Base-by-base conservation (phyloP, 257 asterid genomes). In the Vinca minor region DNA sequence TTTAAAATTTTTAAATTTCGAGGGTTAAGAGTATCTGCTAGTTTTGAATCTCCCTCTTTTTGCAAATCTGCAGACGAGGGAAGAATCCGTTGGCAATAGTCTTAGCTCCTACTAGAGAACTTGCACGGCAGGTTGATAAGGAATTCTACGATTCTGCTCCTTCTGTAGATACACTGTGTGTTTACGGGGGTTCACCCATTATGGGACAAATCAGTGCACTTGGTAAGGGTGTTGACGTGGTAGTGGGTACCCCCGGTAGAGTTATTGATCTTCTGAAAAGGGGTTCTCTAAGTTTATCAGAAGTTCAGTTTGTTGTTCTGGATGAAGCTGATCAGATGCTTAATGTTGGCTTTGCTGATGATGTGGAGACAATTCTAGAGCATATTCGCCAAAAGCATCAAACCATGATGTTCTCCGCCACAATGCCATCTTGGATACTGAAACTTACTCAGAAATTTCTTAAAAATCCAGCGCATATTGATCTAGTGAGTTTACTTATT, bases 271-370 rank as follows among this genome's bases (percentile, higher is more conserved):
- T 92, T 82, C 74, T 89, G 35, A 82, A 85, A 74, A 95, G 98
- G 66, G 96, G 98, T 46, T 47, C 96, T 41, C 70, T 92, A 79
- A 76, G 84, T 71, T 74, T 92, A 61, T 42, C 85, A 0, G 88
- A 89, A 71, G 85, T 92, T 49, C 81, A 84, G 75, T 92, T 87
- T 71, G 87, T 87, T 60, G 94, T 92, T 73, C 89, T 92, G 47
- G 96, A 92, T 74, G 98, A 92, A 77, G 96, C 95, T 64, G 98
- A 92, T 80, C 96, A 92, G 79, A 92, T 92, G 96, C 98, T 92
- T 73, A 92, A 87, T 44, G 96, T 92, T 57, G 98, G 98, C 23
- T 92, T 92, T 62, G 96, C 96, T 1, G 98, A 92, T 3, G 96
- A 82, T 75, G 98, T 92, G 54, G 96, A 92, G 85, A 77, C 78